Base-by-base conservation (phyloP, 139 green algal genomes). In the Closterium sp. region DNA sequence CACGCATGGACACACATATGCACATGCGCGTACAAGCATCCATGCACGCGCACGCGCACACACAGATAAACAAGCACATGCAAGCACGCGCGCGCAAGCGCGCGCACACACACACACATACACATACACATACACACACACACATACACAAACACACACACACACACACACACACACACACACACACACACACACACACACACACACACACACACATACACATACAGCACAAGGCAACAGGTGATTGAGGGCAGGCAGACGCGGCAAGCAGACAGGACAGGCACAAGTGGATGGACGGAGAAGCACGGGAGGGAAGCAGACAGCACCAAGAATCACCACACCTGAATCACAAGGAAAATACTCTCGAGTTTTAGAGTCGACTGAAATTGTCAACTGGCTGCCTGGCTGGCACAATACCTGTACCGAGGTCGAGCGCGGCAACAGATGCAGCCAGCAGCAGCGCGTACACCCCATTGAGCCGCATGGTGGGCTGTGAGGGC, bases 401-500 rank as follows among this genome's bases (percentile, higher is more conserved):
- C n/a, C n/a, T n/a, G n/a, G n/a, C n/a, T n/a, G n/a, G n/a, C n/a
- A n/a, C n/a, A n/a, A n/a, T 88, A 93, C 90, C 90, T 34, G 64
- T 31, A 12, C 43, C 88, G 25, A 86, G 25, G 91, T 94, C 91
- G 31, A 83, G 21, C 1, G 89, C 88, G 19, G 84, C 36, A 28
- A 92, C 91, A 84, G 36, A 87, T 9, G 84, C 85, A 64, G 89
- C n/a, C 2, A 89, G 28, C 35, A 69, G 38, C 35, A 85, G 86
- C 3, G 35, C n/a, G 87, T 32, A 81, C 30, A 85, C 31, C 28
- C n/a, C 86, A 6, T 94, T 90, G 12, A 94, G 16, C 10, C 92
- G 92, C 33, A 84, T 76, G 31, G 90, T 33, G 30, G 92, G 36
- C 5, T 93, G 88, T 4, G 84, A 55, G 4, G 36, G 6, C 5